A percentile compares a stretch with the other conserved stretches of the same genome.
phyloP scores from a whole-genome alignment of 495 filamentous ascomycete genomes.

The Penicillium diatomitis region DNA sequence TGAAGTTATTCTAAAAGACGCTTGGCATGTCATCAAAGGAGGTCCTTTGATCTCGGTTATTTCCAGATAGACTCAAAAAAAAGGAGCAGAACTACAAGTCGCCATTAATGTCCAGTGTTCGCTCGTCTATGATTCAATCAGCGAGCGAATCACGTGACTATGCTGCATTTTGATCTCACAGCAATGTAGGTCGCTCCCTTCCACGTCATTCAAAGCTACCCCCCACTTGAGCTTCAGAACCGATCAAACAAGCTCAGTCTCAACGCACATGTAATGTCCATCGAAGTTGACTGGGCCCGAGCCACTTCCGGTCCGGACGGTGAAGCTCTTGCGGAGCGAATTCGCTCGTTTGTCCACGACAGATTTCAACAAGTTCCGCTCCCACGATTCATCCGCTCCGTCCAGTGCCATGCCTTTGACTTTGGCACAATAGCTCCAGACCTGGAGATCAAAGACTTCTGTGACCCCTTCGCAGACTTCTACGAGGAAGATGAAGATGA shows the following conservation, averaged over 20 bases:
- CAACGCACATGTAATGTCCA: constrained; percentile 65
- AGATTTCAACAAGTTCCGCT: constrained; percentile 88
- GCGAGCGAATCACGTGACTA: no score
- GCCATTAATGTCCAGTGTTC: no score
- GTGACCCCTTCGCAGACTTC: constrained; percentile 90
- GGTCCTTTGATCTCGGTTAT: no score
- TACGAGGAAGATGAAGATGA: constrained; percentile 75
- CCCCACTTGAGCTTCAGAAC: background rate
- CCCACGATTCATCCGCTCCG: constrained; percentile 92
- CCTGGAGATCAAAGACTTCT: constrained; percentile 90
- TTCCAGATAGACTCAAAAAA: no score
- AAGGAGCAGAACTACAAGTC: no score
- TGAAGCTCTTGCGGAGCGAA: constrained; percentile 65
- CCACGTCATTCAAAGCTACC: no score
- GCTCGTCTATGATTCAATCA: no score
- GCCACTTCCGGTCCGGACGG: constrained; percentile 87
- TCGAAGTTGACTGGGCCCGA: constrained; percentile 91
- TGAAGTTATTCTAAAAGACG: no score
- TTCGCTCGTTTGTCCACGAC: constrained; percentile 89
- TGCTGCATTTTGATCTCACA: no score
- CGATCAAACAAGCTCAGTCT: background rate
- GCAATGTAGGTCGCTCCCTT: no score
- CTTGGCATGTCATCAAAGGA: no score
- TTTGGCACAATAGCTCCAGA: constrained; percentile 78
- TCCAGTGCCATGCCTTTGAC: constrained; percentile 87